Base-by-base conservation (phyloP, 805 yeast genomes). In the Sugiyamaella qingdaonensis region DNA sequence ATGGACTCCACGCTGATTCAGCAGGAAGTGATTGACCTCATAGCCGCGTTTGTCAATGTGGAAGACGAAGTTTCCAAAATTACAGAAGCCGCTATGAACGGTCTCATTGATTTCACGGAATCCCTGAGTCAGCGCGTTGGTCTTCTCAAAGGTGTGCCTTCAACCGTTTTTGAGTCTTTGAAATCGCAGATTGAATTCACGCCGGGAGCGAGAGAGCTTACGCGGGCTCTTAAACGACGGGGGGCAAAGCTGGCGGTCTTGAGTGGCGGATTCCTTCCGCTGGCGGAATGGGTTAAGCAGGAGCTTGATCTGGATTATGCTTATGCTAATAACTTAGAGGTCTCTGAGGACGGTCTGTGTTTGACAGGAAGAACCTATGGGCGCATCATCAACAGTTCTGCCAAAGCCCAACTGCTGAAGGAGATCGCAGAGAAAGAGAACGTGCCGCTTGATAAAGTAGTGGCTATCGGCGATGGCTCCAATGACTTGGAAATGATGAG, bases 401-500 rank as follows among this genome's bases (percentile, higher is more conserved):
- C 79, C 59, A 94, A 94, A 69, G 96, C 95, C 1, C 78, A 80
- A 51, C 76, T 92, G 13, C 72, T 94, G 46, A 68, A 75, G 46
- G 78, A 81, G 53, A 68, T 70, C 41, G 74, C 75, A 10, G 48
- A 46, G 2, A 60, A 61, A 48, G 70, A 71, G 46, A 49, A 46
- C 11, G 58, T 71, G n/a, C 61, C 61, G 2, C 54, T 68, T 9
- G 57, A 53, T n/a, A 45, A 75, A 2, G 84, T 85, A 1, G 84
- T 87, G 45, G 97, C 97, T 47, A 86, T 92, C 36, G 98, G 98
- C 35, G 98, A 94, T 67, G 99, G 99, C 36, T 97, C 98, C 21
- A 94, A 94, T 64, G 99, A 94, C 71, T 73, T 94, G 64, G 79
- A 80, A 44, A 95, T 95, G 90, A 94, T 94, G 98, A 78, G 74